Base-by-base conservation (phyloP, 345 rosid genomes). In the Lumnitzera littorea region DNA sequence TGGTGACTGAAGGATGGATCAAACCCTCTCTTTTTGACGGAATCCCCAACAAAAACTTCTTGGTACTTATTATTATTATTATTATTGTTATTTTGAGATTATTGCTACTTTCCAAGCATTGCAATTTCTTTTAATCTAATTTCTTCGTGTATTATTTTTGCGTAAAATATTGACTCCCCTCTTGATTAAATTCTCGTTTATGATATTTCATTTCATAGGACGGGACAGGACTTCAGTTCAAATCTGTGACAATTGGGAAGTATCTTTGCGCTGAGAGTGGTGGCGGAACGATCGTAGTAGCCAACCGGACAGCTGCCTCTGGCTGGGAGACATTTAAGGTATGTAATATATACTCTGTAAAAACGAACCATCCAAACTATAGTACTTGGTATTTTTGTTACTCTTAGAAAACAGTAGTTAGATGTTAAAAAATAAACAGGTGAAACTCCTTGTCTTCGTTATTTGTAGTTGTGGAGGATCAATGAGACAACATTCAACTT, bases 1-100 rank as follows among this genome's bases (percentile, higher is more conserved):
- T 82, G 0, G 83, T 85, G 12, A 74, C 84, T 0, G 91, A 82
- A 82, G 86, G 86, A 31, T 83, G 88, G 91, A 85, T 80, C 51
- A 76, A 79, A 23, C 91, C 88, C 47, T 73, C 86, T 60, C 88
- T 85, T 24, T 85, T 85, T 15, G 74, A 85, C 43, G 83, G 82
- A 67, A 82, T 85, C 70, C 63, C 80, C 62, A 78, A 83, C 76
- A 78, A 72, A 60, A 83, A 85, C 64, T 78, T 85, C 64, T 64
- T 85, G 86, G 91, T 82, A 59, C n/a, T 47, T 48, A 0, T 12
- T 53, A 3, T 17, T 24, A 3, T 12, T 20, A 1, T 11, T 4
- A 2, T n/a, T 53, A 24, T 13, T 36, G 12, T 36, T 3, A 7
- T 11, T 0, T 0, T 20, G 3, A 11, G 24, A 29, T 20, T 48